Conservation (phyloP, 2,329 filamentous ascomycete species). For the Aspergillus neotritici region DNA sequence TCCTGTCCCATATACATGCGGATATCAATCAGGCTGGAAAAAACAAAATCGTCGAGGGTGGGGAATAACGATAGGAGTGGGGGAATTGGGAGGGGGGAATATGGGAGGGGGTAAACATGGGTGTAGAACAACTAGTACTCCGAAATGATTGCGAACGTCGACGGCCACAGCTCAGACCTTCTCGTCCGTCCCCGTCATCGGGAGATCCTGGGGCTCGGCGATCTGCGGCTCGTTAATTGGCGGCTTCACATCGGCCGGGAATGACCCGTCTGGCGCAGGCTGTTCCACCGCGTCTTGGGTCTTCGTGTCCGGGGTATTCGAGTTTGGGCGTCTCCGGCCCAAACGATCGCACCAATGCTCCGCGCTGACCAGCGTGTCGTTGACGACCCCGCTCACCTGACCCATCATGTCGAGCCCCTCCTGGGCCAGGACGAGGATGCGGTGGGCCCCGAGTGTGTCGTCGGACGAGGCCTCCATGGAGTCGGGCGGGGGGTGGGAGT, state of each 20-base stretch:
- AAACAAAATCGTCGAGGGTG: too few relatives aligned
- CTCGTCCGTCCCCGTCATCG: conserved; percentile 32
- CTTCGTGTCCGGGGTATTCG: conserved; percentile 21
- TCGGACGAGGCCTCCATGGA: conserved; percentile 35
- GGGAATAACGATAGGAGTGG: too few relatives aligned
- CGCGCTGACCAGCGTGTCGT: conserved; percentile 82
- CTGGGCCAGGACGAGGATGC: conserved; percentile 77
- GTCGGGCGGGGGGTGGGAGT: conserved; percentile 36
- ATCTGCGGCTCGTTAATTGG: conserved; percentile 13
- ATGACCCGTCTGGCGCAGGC: conserved; percentile 13
- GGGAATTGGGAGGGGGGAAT: too few relatives aligned
- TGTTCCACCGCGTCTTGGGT: conserved; percentile 16
- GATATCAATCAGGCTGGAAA: too few relatives aligned
- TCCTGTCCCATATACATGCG: too few relatives aligned
- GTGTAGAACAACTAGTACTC: too few relatives aligned
- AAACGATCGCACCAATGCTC: conserved; percentile 85
- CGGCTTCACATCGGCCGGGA: conserved; percentile 26
- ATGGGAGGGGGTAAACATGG: too few relatives aligned
- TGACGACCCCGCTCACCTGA: conserved; percentile 80
- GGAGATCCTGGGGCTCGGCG: conserved; percentile 22
- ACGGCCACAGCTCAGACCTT: conserved; percentile 18
- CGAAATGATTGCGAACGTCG: too few relatives aligned
- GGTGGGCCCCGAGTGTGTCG: conserved; percentile 58
- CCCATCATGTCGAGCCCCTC: conserved; percentile 93
- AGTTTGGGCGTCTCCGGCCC: conserved; percentile 46